Conservation (phyloP, 2,329 filamentous ascomycete species). For the Cladophialophora psammophila region DNA sequence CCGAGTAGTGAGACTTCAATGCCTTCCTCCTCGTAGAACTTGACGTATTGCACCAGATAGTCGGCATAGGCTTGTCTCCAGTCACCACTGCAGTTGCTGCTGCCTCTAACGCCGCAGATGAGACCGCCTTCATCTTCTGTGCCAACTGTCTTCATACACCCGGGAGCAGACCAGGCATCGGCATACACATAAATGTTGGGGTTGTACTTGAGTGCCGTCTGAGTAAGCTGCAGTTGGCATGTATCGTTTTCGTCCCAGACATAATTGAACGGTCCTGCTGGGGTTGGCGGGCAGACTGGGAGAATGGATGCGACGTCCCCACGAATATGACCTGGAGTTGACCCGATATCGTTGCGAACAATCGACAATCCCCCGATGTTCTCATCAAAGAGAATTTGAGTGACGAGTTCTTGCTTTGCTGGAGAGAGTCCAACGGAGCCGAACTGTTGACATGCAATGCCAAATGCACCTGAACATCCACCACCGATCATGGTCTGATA, state of each 20-base stretch:
- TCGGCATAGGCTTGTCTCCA: conserved; percentile 60
- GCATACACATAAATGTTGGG: conserved; percentile 53
- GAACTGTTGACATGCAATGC: conserved; percentile 29
- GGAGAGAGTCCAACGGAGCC: conserved; percentile 37
- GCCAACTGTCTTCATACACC: conserved; percentile 61
- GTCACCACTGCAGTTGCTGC: conserved; percentile 52
- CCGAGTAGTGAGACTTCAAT: conserved; percentile 53
- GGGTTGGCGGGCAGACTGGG: conserved; percentile 55
- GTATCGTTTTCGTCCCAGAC: conserved; percentile 57
- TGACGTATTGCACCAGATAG: conserved; percentile 57
- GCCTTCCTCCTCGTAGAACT: conserved; percentile 51
- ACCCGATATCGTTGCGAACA: conserved; percentile 59
- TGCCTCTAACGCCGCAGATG: conserved; percentile 54
- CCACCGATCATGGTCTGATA: conserved; percentile 30
- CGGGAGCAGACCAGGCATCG: conserved; percentile 60
- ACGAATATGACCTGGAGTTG: conserved; percentile 43
- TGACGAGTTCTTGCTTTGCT: conserved; percentile 27
- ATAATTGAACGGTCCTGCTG: conserved; percentile 53
- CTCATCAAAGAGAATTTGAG: conserved; percentile 27
- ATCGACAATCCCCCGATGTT: conserved; percentile 55
- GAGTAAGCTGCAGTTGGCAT: conserved; percentile 61
- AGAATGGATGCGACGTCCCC: conserved; percentile 48
- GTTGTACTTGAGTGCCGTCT: conserved; percentile 54
- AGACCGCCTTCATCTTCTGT: conserved; percentile 55
- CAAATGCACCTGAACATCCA: conserved; percentile 30